These are phyloP conservation scores for Alternaria consortialis DNA, from an alignment of 2,329 filamentous ascomycete species.

Conservation along the genomic window DNA sequence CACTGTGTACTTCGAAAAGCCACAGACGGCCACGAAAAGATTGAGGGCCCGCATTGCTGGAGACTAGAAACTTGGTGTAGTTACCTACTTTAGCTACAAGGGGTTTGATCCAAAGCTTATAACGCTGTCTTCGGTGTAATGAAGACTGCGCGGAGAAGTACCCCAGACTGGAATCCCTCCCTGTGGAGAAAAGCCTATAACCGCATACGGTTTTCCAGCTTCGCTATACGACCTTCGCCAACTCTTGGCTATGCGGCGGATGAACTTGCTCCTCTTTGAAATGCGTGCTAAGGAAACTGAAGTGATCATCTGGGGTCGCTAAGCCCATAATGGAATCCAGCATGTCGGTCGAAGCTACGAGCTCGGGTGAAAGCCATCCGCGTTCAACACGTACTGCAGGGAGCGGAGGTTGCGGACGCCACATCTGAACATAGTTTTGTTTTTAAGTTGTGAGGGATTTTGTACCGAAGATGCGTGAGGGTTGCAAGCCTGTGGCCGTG, in stretches of 20 bases:
- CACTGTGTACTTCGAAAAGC: background rate
- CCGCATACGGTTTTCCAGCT: background rate
- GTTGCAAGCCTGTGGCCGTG: background rate
- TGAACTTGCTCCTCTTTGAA: background rate
- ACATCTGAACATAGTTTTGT: background rate
- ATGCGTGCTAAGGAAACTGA: background rate
- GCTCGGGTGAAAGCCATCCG: conserved; percentile 5
- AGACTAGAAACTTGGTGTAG: background rate
- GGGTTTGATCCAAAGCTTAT: background rate
- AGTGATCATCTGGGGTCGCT: background rate
- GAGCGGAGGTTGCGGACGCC: background rate
- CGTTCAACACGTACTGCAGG: background rate
- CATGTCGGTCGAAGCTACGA: background rate
- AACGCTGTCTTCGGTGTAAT: background rate
- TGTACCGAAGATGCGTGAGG: background rate
- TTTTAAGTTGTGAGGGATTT: background rate
- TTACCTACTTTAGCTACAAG: background rate
- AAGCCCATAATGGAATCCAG: background rate
- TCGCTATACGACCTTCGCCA: background rate
- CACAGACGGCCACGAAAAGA: background rate
- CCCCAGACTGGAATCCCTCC: background rate
- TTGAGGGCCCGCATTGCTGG: background rate
- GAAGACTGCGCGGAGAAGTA: background rate
- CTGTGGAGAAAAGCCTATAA: background rate
- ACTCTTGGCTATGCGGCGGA: background rate